Conservation (phyloP, 345 rosid genomes). For the Ceriops tagal region DNA sequence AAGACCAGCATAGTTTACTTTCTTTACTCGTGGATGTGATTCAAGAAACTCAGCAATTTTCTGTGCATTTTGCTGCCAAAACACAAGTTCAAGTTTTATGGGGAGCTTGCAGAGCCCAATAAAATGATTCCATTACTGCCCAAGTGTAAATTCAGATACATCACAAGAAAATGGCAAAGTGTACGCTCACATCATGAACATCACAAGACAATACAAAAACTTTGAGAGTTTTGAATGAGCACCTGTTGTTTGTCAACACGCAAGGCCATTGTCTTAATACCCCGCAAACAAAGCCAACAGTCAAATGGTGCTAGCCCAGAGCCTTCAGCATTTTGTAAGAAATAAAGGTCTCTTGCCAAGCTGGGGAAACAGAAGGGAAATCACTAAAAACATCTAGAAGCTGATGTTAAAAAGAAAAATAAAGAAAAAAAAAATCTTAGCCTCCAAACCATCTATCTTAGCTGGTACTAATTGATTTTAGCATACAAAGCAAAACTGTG, state of each 20-base stretch:
- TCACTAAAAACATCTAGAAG: background rate
- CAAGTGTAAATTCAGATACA: no score
- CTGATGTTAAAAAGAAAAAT: no score
- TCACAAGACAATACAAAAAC: background rate
- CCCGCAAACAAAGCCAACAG: slow-evolving; percentile 93
- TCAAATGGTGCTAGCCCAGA: slow-evolving; percentile 95
- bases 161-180: no score
- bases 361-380: slow-evolving; percentile 29
- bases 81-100: background rate
- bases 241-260: slow-evolving; percentile 98
- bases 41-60: slow-evolving; percentile 82
- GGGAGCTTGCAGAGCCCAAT: no score
- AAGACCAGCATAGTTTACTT: slow-evolving; percentile 84
- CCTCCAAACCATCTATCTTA: no score
- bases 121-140: no score
- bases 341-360: slow-evolving; percentile 73
- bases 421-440: no score
- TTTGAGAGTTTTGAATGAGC: slow-evolving; percentile 5
- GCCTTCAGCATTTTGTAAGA: slow-evolving; percentile 95
- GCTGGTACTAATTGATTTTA: background rate
- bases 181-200: background rate
- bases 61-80: slow-evolving; percentile 71
- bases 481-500: background rate
- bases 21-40: slow-evolving; percentile 76
- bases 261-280: slow-evolving; percentile 88